Base-by-base conservation (phyloP, 805 yeast species). In the Kodamaea laetipori region DNA sequence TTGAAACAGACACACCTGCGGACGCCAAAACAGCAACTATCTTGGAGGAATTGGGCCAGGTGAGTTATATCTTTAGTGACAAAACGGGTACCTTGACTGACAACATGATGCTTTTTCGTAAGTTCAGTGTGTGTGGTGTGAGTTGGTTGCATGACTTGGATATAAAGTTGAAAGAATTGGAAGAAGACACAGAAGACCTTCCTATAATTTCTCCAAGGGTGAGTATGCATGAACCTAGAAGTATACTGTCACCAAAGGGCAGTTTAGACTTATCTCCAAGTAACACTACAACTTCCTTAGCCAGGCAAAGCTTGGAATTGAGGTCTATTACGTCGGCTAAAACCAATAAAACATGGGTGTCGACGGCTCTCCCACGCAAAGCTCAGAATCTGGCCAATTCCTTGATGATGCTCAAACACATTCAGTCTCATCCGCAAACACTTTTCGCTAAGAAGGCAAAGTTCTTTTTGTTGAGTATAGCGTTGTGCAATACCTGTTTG, bases 31-130 rank as follows among this genome's bases (percentile, higher is more conserved):
- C 98, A 0, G 96, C 98, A 0, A 87, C 97, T 0, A 89, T 94
- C 52, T 76, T 94, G 51, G 99, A 94, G 61, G 99, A 94, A 64
- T 71, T 94, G 54, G 99, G 99, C 2, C 99, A 94, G 61, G 97
- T 95, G 1, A 84, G 96, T 38, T 90, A 92, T 58, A 77, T 94
- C 3, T 94, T 94, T 61, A 86, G 96, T 47, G 99, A 94, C 64
- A 94, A 94, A 63, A 94, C 99, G 0, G 99, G 99, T 7, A 94
- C 99, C 0, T 74, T 94, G 48, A 94, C 99, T 0, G 98, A 94
- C 55, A 94, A 94, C 60, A 68, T 83, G 54, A 94, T 94, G 99
- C 68, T 92, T 19, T 94, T 94, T 62, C 75, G 97, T 36, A 90
- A 90, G 57, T 78, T 92, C 52, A 80, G 95, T 7, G 83, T 94